These are phyloP conservation scores for Boletellus ananas DNA, from an alignment of 768 basidiomycete genomes.

Conservation along the genomic window DNA sequence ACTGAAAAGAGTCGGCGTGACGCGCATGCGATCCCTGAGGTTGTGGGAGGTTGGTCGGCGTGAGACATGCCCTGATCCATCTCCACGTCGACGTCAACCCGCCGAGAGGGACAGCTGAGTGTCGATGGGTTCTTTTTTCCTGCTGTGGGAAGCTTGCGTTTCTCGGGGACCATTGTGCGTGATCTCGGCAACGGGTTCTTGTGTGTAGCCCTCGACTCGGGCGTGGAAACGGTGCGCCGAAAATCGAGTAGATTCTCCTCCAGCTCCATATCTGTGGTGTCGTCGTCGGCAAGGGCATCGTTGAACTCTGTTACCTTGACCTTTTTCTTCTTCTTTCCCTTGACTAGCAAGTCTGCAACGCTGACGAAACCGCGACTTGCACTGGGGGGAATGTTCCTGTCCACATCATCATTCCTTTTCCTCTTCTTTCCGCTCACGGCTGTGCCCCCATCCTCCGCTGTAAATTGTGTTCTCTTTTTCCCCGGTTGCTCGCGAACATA, in stretches of 20 bases:
- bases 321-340: conserved; percentile 47
- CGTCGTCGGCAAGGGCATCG: conserved; percentile 50
- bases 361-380: conserved; percentile 70
- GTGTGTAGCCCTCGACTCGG: conserved; percentile 30
- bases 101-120: conserved; percentile 41
- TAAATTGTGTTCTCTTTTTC: conserved; percentile 29
- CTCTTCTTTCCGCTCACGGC: conserved; percentile 49
- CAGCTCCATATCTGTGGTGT: conserved; percentile 66
- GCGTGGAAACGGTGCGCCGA: conserved; percentile 51
- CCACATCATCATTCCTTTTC: conserved; percentile 64
- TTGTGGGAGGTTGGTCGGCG: conserved; percentile 1
- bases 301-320: conserved; percentile 44
- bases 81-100: conserved; percentile 49
- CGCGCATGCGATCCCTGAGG: conserved; percentile 1
- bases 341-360: conserved; percentile 59
- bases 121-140: conserved; percentile 29
- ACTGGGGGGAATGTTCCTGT: conserved; percentile 70
- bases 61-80: conserved; percentile 43
- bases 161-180: conserved; percentile 37
- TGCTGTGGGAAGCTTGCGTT: conserved; percentile 11
- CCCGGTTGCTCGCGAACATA: conserved; percentile 53
- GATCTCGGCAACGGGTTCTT: conserved; percentile 43
- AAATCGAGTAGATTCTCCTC: conserved; percentile 49
- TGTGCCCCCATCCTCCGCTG: conserved; percentile 25
- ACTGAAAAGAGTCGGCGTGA: conserved; percentile 8